Evolutionary conservation across 129 eudicot genomes (phyloP).

Genomic region (Deinandra increscens): DNA sequence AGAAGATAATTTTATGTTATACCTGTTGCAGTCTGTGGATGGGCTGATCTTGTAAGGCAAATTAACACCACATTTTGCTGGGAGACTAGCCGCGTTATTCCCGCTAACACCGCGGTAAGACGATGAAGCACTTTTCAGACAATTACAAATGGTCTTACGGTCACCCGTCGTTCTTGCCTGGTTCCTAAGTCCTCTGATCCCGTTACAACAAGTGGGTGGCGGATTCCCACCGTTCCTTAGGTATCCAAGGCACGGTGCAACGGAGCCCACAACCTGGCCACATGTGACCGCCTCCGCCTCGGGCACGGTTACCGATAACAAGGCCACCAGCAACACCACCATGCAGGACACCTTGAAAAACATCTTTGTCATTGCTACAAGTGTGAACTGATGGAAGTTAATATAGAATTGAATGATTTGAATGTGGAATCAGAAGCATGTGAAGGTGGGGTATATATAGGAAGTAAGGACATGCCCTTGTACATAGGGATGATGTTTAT

Average conservation of each 20-base stretch:
- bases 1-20: background rate
- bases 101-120: conserved; percentile 7
- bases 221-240: conserved; percentile 16
- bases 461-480: background rate
- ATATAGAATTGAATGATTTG: background rate
- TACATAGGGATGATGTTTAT: too few species aligned
- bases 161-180: conserved; percentile 33
- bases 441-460: conserved; percentile 8
- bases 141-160: conserved; percentile 33
- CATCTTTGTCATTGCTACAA: conserved; percentile 13
- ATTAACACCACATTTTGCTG: conserved; percentile 41
- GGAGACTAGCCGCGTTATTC: conserved; percentile 34
- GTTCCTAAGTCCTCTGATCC: conserved; percentile 27
- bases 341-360: conserved; percentile 4
- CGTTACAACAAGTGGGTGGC: conserved; percentile 33
- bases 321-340: conserved; percentile 6
- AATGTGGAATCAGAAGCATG: background rate
- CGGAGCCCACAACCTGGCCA: conserved; percentile 23
- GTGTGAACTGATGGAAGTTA: background rate
- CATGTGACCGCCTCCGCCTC: conserved; percentile 37
- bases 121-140: conserved; percentile 30
- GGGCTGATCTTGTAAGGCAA: conserved; percentile 52
- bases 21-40: conserved; percentile 44
- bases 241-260: conserved; percentile 32
- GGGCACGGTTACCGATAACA: background rate